Evolutionary conservation across 768 basidiomycete genomes (phyloP).

Genomic region (Hirschioporus abietinus): DNA sequence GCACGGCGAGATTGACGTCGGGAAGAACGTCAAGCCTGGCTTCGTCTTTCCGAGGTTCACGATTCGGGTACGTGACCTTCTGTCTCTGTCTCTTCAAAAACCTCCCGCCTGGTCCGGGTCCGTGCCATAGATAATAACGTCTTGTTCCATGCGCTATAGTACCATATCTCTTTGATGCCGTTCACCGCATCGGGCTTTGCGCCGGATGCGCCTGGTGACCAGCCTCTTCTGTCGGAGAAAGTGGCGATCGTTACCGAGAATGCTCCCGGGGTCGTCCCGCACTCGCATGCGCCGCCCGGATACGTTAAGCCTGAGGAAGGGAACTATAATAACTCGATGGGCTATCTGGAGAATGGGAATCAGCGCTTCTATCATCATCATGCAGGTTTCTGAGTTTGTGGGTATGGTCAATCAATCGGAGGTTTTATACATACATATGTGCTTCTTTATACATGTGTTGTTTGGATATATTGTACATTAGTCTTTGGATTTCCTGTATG

Average conservation of each 20-base stretch:
- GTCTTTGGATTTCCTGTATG: not conserved
- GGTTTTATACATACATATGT: not conserved
- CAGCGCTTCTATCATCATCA: conserved; percentile 35
- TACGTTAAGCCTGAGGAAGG: conserved; percentile 37
- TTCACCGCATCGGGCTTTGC: conserved; percentile 40
- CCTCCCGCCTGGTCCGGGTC: no score
- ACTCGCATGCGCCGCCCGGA: conserved; percentile 48
- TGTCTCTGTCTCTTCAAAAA: conserved; percentile 5
- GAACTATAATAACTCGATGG: conserved; percentile 48
- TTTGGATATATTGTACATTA: not conserved
- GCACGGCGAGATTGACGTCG: conserved; percentile 48
- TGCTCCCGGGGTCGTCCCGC: conserved; percentile 32
- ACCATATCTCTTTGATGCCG: conserved; percentile 37
- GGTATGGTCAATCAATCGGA: not conserved
- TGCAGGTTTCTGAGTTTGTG: not conserved
- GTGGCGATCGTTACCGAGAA: conserved; percentile 36
- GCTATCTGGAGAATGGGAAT: conserved; percentile 51
- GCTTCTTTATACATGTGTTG: not conserved
- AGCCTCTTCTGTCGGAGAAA: conserved; percentile 33
- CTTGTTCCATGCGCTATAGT: conserved; percentile 26
- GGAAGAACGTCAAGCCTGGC: conserved; percentile 36
- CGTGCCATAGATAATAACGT: conserved; percentile 1
- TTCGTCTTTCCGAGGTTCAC: conserved; percentile 41
- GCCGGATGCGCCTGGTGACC: conserved; percentile 16
- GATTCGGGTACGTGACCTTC: conserved; percentile 35